A percentile compares a stretch with the other conserved stretches of the same genome.
These are phyloP conservation scores for Calocera cornea DNA, from an alignment of 768 basidiomycete genomes.

Conservation along the genomic window DNA sequence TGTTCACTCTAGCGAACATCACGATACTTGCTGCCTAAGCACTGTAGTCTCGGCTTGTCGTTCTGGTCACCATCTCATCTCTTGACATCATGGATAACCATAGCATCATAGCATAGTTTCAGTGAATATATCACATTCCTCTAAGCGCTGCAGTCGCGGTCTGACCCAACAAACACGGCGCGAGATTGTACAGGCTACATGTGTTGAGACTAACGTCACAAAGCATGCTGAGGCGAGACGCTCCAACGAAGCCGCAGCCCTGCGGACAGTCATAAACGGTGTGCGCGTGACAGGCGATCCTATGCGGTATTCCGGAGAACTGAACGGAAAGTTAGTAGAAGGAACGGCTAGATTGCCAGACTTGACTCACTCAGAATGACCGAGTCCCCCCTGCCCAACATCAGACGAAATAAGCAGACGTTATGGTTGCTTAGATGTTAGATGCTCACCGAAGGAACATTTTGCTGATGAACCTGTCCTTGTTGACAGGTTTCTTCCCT, in stretches of 20 bases:
- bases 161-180: too few species aligned
- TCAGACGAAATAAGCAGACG: slow-evolving; percentile 8
- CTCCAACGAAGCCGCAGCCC: too few species aligned
- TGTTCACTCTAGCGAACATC: neutral
- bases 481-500: slow-evolving; percentile 97
- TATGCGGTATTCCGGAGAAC: slow-evolving; percentile 21
- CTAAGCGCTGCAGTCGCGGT: too few species aligned
- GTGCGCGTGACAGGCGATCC: neutral
- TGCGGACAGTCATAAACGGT: too few species aligned
- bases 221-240: too few species aligned
- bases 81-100: too few species aligned
- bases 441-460: slow-evolving; percentile 78
- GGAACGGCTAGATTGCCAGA: neutral
- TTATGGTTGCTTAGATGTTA: neutral
- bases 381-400: slow-evolving; percentile 67
- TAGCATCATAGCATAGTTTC: too few species aligned
- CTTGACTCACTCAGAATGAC: slow-evolving; percentile 70
- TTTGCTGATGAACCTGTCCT: slow-evolving; percentile 98
- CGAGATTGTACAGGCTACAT: too few species aligned
- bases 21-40: neutral
- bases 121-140: too few species aligned
- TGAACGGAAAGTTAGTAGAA: neutral
- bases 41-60: neutral
- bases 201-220: too few species aligned
- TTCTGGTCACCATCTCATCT: too few species aligned